Percentiles rank a stretch among this genome's conserved stretches.
phyloP scores from a whole-genome alignment of 176 grass and related monocot species.

The Miscanthus lutarioriparius region DNA sequence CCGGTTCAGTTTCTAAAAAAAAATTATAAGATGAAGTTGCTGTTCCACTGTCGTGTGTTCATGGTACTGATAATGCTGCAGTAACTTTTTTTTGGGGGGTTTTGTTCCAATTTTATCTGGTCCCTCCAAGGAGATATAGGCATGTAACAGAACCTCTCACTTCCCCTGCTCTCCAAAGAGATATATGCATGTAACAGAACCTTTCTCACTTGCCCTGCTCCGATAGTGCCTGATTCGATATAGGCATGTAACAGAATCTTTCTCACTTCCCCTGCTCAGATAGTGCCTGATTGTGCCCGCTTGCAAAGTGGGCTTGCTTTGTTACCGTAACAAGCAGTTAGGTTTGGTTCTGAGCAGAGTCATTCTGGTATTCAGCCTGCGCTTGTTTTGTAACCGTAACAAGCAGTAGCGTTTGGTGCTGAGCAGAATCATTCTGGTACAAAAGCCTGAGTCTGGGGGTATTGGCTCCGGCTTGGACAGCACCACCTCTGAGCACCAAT shows the following conservation, averaged over 20 bases:
- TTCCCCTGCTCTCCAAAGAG: background rate
- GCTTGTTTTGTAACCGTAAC: background rate
- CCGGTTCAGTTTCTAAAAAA: too few species aligned
- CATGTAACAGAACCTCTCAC: too few species aligned
- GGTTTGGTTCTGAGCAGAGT: background rate
- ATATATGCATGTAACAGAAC: background rate
- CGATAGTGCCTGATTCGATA: too few species aligned
- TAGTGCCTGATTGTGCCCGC: background rate
- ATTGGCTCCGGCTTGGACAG: background rate
- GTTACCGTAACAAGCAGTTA: background rate
- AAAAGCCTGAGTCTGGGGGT: background rate
- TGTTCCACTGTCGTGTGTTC: background rate
- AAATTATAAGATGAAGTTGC: too few species aligned
- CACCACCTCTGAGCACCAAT: background rate
- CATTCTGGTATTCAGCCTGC: background rate
- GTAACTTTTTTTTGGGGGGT: background rate
- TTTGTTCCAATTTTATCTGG: background rate
- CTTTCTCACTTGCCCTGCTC: background rate
- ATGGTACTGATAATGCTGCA: background rate
- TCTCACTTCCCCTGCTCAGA: background rate
- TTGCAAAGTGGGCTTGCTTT: background rate
- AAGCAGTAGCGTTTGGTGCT: background rate
- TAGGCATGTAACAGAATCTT: background rate
- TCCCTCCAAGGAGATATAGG: background rate
- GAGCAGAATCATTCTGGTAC: background rate